phyloP scores from a whole-genome alignment of 768 basidiomycete species.

The Lactarius sanguifluus region DNA sequence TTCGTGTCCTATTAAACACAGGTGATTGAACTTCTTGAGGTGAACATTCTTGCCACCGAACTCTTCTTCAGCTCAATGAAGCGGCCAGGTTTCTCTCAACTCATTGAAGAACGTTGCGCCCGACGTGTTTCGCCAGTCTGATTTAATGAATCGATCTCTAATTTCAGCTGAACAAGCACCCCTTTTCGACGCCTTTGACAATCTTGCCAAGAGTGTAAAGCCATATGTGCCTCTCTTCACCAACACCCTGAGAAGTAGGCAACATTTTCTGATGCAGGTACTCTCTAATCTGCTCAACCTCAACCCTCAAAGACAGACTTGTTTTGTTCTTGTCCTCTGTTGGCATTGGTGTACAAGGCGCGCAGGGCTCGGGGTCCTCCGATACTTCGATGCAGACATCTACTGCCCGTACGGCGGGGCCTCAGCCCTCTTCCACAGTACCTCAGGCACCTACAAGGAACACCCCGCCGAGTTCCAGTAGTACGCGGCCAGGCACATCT shows the following conservation, averaged over 20 bases:
- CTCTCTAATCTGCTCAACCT: slow-evolving; percentile 8
- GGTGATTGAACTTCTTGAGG: slow-evolving; percentile 24
- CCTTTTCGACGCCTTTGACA: slow-evolving; percentile 19
- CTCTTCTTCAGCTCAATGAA: slow-evolving; percentile 1
- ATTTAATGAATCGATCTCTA: slow-evolving; percentile 6
- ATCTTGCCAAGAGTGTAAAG: slow-evolving; percentile 14
- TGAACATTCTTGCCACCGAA: slow-evolving; percentile 2
- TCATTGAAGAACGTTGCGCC: slow-evolving; percentile 19
- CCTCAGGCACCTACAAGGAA: neutral
- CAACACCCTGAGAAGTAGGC: slow-evolving; percentile 12
- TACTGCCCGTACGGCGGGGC: neutral
- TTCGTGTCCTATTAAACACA: neutral
- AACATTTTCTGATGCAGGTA: slow-evolving; percentile 1
- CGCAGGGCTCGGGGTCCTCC: neutral
- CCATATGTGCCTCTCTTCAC: slow-evolving; percentile 7
- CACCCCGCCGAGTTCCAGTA: neutral
- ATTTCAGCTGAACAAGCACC: slow-evolving; percentile 14
- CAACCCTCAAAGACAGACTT: slow-evolving; percentile 18
- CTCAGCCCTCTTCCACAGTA: neutral
- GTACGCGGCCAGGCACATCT: neutral
- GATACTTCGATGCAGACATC: slow-evolving; percentile 3
- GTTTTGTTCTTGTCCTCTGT: slow-evolving; percentile 14
- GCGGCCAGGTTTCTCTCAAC: slow-evolving; percentile 6
- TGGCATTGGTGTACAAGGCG: neutral
- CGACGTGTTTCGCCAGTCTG: slow-evolving; percentile 15